Evolutionary conservation across 1,284 basidiomycete species (phyloP), one percentile per base, ranked within the genome.

Genomic region (Dichomitus squalens): DNA sequence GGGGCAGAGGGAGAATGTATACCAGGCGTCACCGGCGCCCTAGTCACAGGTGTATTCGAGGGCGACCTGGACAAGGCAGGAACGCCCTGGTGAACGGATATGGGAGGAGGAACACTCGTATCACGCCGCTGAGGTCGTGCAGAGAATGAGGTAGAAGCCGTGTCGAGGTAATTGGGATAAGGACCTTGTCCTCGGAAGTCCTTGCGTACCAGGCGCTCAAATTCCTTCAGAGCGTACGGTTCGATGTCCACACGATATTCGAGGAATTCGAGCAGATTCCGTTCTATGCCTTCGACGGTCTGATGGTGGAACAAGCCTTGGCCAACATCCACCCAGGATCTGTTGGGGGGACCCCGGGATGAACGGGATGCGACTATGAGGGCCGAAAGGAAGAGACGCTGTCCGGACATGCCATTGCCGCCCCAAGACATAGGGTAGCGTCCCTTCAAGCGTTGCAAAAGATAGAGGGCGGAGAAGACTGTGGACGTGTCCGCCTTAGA

Each of bases 281-380:
- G 76, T 75, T 96, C 93, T 93, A 96, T 96, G 79, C 95, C 93
- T 72, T 96, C 96, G 67, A 96, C 89, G 79, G 96, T 94, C 36
- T 90, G 83, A 2, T 96, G 74, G 1, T 86, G 85, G 68, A 96
- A 96, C 87, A 95, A 90, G 51, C 87, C 89, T 70, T 96, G 93
- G 0, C 92, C 94, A 39, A 97, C 95, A 46, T 96, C 91, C n/a
- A 87, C 86, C 95, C 95, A 97, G 0, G 84, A 96, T 96, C 14
- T 91, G 94, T 70, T 96, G 96, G 0, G 94, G 96, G 71, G 96
- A 93, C 77, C 96, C 94, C 75, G 93, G 95, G 63, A 95, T 92
- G 18, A 93, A 73, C 94, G 94, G 2, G 86, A 89, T 0, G 89
- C 87, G 59, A 96, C 92, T 95, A 96, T 96, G 72, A 94, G 93